Evolutionary conservation across 805 yeast genomes (phyloP).

Genomic region (Monosporozyma solicola): DNA sequence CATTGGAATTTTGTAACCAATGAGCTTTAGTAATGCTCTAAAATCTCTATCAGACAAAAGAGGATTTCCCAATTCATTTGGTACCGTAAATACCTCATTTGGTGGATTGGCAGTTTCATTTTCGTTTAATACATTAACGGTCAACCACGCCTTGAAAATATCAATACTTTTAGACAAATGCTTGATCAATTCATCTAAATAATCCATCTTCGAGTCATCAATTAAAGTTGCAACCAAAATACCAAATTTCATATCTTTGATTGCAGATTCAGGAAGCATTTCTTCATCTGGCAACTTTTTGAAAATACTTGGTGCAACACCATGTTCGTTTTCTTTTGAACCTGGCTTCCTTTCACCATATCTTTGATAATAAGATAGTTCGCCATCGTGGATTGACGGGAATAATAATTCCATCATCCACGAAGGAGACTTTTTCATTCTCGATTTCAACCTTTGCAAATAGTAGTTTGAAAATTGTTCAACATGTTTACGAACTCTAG

Average conservation of each 20-base stretch:
- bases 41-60: constrained; percentile 21
- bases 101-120: constrained; percentile 11
- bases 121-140: constrained; percentile 5
- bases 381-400: constrained; percentile 42
- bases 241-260: constrained; percentile 24
- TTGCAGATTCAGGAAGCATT: constrained; percentile 13
- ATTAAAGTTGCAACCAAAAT: constrained; percentile 27
- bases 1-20: constrained; percentile 19
- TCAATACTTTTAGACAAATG: constrained; percentile 15
- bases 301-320: constrained; percentile 20
- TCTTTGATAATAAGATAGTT: constrained; percentile 38
- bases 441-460: constrained; percentile 47
- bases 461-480: constrained; percentile 57
- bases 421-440: constrained; percentile 42
- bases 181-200: constrained; percentile 13
- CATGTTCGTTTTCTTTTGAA: constrained; percentile 6
- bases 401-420: constrained; percentile 59
- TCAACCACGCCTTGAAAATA: constrained; percentile 12
- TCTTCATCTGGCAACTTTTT: constrained; percentile 18
- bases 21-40: constrained; percentile 18
- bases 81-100: constrained; percentile 9
- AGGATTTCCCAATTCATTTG: constrained; percentile 5
- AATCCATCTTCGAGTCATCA: constrained; percentile 23
- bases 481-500: constrained; percentile 47
- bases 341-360: constrained; percentile 31